Evolutionary conservation across 2,329 filamentous ascomycete genomes (phyloP), one percentile per base, ranked within the genome.

Genomic region (Botrytis aclada): DNA sequence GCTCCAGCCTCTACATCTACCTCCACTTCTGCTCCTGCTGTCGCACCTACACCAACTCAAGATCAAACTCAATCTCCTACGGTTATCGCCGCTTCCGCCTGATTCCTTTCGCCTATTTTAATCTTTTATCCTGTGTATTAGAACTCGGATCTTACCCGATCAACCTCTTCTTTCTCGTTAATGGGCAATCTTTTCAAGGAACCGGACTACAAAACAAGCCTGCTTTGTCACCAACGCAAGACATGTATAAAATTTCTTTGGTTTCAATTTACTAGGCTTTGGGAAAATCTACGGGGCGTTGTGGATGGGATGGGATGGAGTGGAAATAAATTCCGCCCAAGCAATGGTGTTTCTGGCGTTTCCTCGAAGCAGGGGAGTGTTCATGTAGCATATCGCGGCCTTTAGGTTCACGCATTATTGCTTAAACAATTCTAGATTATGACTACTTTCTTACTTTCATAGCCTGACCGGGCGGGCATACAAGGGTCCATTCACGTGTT

Each of bases 1-100:
- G 39, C 72, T 51, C 82, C 80, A 77, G 37, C 74, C 39, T 72
- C 65, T 14, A 47, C 76, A 47, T 64, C 74, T 41, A 65, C 76
- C n/a, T 41, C 63, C 8, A 45, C 32, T 66, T 32, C 74, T 41
- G 22, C 37, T 39, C 22, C 34, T 41, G 60, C 37, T 18, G 34
- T 37, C n/a, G 32, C 47, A 75, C 60, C n/a, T 56, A 29, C n/a
- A 29, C 32, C 51, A 3, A 9, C 25, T 69, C 73, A 43, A 25
- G 22, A 54, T 29, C 67, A 62, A 37, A 16, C 39, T n/a, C 54
- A 62, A n/a, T 29, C 51, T 37, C 47, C 47, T 67, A 18, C 54
- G 39, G 41, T 65, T 67, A 51, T 72, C 41, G 45, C 69, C 71
- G 67, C 73, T 56, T 71, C 41, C 34, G 60, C 72, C 45, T 74